Conservation (phyloP, 2,329 filamentous ascomycete species). For the Teratosphaeria nubilosa region DNA sequence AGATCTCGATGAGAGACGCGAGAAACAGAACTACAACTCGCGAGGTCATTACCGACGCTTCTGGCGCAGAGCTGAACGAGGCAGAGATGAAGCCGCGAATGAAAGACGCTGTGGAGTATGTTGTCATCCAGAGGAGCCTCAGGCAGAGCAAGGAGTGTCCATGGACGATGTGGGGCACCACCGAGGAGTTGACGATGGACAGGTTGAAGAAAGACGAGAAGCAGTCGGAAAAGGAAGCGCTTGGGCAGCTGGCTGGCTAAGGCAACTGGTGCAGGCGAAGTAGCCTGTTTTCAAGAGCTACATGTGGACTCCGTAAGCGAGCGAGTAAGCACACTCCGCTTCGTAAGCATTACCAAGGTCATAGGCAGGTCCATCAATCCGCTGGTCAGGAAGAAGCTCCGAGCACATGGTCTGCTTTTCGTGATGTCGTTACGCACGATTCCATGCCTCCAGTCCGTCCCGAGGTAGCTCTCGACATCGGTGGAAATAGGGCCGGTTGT, state of each 20-base stretch:
- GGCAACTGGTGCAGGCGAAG: background rate
- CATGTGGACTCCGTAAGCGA: background rate
- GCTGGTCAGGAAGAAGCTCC: too few relatives aligned
- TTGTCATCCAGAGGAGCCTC: conserved; percentile 40
- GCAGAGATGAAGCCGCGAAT: conserved; percentile 22
- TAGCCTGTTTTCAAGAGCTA: too few relatives aligned
- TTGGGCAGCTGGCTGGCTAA: background rate
- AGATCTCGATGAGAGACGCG: conserved; percentile 9
- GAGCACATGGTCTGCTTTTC: too few relatives aligned
- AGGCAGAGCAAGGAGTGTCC: conserved; percentile 31
- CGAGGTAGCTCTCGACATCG: too few relatives aligned
- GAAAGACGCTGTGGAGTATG: conserved; percentile 38
- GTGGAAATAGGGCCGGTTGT: too few relatives aligned
- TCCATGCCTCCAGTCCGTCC: too few relatives aligned
- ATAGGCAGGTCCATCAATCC: background rate
- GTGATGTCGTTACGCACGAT: too few relatives aligned
- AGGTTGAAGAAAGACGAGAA: conserved; percentile 23
- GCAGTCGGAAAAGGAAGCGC: background rate
- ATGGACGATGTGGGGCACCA: conserved; percentile 44
- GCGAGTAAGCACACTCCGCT: background rate
- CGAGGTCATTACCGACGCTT: conserved; percentile 23
- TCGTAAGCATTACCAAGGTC: background rate
- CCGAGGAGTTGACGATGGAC: conserved; percentile 32
- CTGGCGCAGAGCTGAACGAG: conserved; percentile 22
- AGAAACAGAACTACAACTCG: conserved; percentile 4